These are phyloP conservation scores for Arctium minus DNA, from an alignment of 129 eudicot genomes.

Conservation along the genomic window DNA sequence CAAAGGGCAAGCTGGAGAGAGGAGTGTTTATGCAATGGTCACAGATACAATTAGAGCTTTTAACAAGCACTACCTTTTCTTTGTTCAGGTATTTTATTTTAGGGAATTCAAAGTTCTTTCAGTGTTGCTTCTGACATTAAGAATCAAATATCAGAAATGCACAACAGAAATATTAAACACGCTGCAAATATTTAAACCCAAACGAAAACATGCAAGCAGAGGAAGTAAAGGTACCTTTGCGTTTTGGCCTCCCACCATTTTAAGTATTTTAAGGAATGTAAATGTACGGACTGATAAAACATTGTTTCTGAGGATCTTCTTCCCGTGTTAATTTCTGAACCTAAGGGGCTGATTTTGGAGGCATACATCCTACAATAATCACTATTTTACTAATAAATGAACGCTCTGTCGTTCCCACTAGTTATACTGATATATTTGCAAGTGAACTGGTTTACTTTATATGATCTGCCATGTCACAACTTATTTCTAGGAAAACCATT, in stretches of 20 bases:
- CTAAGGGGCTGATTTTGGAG: not conserved
- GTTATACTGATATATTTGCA: not conserved
- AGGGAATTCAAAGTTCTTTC: not conserved
- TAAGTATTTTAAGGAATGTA: not conserved
- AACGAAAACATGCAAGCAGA: not conserved
- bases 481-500: not conserved
- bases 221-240: not conserved
- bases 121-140: not conserved
- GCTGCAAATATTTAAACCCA: not conserved
- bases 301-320: not conserved
- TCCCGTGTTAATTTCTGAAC: not conserved
- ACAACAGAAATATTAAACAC: not conserved
- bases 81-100: constrained; percentile 57
- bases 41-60: constrained; percentile 54
- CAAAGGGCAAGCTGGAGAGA: constrained; percentile 17
- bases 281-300: not conserved
- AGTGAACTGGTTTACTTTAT: not conserved
- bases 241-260: not conserved
- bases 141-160: not conserved
- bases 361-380: not conserved
- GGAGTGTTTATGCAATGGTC: constrained; percentile 45
- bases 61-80: constrained; percentile 53
- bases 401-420: not conserved
- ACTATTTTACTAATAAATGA: not conserved
- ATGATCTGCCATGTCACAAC: not conserved